Conservation (phyloP, 441 rosid genomes). For the Oxalis stricta region DNA sequence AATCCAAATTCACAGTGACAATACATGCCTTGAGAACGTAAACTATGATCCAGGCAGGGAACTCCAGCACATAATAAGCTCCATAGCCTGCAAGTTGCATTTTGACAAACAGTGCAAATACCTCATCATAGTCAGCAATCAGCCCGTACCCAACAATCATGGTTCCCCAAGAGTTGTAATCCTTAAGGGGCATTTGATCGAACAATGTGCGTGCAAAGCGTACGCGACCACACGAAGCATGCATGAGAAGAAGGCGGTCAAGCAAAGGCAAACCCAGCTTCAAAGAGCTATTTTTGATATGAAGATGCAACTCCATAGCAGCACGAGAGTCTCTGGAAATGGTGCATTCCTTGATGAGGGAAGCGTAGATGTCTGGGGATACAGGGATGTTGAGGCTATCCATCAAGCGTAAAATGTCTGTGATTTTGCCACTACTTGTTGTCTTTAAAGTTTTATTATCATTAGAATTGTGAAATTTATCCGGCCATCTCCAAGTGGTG, state of each 20-base stretch:
- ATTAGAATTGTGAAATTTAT: no score
- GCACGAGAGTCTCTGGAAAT: conserved; percentile 16
- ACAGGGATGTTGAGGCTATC: conserved; percentile 34
- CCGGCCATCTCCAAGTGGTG: no score
- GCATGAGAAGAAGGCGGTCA: conserved; percentile 41
- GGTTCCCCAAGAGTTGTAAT: conserved; percentile 44
- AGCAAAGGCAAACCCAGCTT: conserved; percentile 19
- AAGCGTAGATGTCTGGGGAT: conserved; percentile 34
- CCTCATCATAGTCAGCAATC: conserved; percentile 26
- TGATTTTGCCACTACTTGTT: no score
- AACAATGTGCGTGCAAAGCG: conserved; percentile 38
- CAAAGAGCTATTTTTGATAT: conserved; percentile 20
- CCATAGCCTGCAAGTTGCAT: conserved; percentile 15
- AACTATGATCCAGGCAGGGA: conserved; percentile 29
- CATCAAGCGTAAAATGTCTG: conserved; percentile 39
- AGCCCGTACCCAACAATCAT: conserved; percentile 31
- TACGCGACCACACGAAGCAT: conserved; percentile 27
- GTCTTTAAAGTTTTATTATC: no score
- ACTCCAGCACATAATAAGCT: conserved; percentile 5
- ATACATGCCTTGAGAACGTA: conserved; percentile 45
- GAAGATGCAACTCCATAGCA: conserved; percentile 32
- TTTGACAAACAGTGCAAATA: conserved; percentile 21
- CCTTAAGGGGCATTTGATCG: conserved; percentile 43
- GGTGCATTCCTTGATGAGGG: conserved; percentile 48
- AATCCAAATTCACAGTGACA: conserved; percentile 22